Percentiles rank a stretch among this genome's conserved stretches.
Conservation (phyloP, 331 rosid genomes). For the Telfairia occidentalis region DNA sequence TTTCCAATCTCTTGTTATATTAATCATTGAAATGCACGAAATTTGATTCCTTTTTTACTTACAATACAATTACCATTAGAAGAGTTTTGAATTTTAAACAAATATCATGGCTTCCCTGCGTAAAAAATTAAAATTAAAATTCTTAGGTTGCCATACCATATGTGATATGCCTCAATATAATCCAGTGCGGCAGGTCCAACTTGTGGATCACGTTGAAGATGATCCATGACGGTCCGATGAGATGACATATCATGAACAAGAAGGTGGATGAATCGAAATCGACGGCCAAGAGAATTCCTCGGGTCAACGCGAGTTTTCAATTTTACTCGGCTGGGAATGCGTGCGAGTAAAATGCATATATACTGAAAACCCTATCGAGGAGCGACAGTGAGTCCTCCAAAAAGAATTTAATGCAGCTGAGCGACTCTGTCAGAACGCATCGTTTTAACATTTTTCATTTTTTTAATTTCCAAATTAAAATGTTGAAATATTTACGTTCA, state of each 20-base stretch:
- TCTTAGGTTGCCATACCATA: neutral
- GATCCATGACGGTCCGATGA: neutral
- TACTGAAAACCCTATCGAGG: conserved; percentile 11
- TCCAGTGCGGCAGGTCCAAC: neutral
- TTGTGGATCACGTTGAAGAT: neutral
- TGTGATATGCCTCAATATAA: too few species aligned
- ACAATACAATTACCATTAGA: too few species aligned
- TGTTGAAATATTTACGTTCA: neutral
- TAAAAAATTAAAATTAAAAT: neutral
- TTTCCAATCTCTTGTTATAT: too few species aligned
- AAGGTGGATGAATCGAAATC: neutral
- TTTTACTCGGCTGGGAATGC: conserved; percentile 17
- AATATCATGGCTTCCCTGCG: too few species aligned
- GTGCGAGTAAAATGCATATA: conserved; percentile 19
- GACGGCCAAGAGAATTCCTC: neutral
- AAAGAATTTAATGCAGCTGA: conserved; percentile 24
- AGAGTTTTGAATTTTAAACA: too few species aligned
- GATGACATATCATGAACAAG: neutral
- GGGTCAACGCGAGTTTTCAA: conserved; percentile 28
- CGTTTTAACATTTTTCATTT: neutral
- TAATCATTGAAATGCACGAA: too few species aligned
- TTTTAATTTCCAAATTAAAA: neutral
- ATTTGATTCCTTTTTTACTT: too few species aligned
- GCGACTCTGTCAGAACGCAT: conserved; percentile 6
- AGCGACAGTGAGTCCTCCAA: conserved; percentile 22